Evolutionary conservation across 306 rosid species (phyloP), one percentile per base, ranked within the genome.

Genomic region (Biancaea sappan): DNA sequence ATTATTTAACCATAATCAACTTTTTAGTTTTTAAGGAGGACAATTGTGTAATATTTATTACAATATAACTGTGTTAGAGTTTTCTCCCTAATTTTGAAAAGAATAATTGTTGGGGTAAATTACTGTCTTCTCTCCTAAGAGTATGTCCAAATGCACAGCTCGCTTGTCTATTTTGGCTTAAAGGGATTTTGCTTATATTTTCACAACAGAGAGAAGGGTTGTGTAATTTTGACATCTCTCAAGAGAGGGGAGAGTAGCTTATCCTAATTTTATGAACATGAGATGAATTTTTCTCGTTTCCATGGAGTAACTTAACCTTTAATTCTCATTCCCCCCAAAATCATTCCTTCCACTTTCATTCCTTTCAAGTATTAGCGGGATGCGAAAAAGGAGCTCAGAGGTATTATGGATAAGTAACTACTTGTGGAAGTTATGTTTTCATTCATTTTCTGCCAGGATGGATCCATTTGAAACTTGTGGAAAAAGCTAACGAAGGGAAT

Each of bases 391-490:
- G 38, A 2, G 14, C 44, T 25, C 40, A 6, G 52, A 19, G 60
- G 61, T 43, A 26, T 82, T 28, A 40, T 69, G 60, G 21, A 37
- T 47, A 19, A 24, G 26, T 25, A 73, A 66, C 31, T 69, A 54
- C 68, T 38, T 58, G 74, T 16, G 69, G 19, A 75, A 73, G 19
- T 38, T 68, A 31, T 71, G 76, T 60, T 79, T 73, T 64, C 48
- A 12, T 57, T 37, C 24, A 46, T 72, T 71, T 52, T 59, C 75
- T 82, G 84, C 79, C 85, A 94, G 97, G 99, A 79, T 92, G 97
- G 97, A 60, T 84, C 61, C 97, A 94, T 51, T 75, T 94, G 85
- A 94, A 94, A 88, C 87, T 94, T 68, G 87, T 90, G 63, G 96
- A 90, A 88, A 90, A 87, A 73, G 98, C 97, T 65, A 90, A 90